phyloP scores from a whole-genome alignment of 2,329 filamentous ascomycete genomes.

The Amauroascus niger region DNA sequence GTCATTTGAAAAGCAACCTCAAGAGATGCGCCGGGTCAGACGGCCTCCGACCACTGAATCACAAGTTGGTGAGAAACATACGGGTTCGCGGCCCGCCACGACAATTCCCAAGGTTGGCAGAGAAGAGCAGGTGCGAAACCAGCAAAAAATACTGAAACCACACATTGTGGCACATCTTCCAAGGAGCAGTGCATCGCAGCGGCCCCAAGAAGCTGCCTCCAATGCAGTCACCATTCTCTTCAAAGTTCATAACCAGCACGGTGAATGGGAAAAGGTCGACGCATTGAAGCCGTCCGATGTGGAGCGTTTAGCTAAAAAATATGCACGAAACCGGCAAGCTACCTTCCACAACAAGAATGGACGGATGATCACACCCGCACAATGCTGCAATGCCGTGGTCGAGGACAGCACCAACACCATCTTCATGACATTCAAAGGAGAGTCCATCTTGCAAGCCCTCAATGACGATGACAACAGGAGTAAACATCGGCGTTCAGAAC shows the following conservation, averaged over 20 bases:
- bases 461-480: background rate
- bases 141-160: background rate
- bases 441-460: background rate
- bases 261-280: background rate
- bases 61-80: background rate
- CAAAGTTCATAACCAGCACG: background rate
- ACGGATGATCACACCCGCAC: background rate
- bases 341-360: background rate
- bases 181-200: background rate
- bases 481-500: background rate
- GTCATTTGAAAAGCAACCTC: no score
- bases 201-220: background rate
- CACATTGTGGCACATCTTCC: background rate
- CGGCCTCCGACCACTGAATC: no score
- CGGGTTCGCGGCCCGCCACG: background rate
- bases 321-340: no score
- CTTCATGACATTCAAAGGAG: background rate
- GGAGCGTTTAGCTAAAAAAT: background rate
- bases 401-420: constrained; percentile 1
- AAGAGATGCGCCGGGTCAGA: no score
- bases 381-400: background rate
- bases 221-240: background rate
- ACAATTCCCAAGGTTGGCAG: background rate
- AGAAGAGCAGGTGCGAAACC: background rate
- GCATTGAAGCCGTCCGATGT: background rate